These are phyloP conservation scores for Russula brevipes DNA, from an alignment of 768 basidiomycete species.

Conservation along the genomic window DNA sequence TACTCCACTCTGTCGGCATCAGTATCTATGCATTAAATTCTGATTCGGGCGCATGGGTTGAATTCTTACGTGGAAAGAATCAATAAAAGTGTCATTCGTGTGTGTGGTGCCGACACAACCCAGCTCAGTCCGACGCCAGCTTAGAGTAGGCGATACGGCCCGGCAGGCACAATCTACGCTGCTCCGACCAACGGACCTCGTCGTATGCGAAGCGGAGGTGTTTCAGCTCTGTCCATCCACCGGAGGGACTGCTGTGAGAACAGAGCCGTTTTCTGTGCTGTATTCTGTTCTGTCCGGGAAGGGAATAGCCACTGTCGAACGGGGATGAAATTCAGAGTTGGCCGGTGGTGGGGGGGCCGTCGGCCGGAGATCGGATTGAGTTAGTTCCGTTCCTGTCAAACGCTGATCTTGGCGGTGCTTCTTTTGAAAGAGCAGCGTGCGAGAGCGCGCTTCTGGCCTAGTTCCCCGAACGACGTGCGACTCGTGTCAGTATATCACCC, in stretches of 20 bases:
- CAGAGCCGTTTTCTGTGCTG: no score
- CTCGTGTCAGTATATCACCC: conserved; percentile 23
- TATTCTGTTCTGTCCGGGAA: no score
- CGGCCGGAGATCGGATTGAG: conserved; percentile 11
- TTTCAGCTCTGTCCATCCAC: background rate
- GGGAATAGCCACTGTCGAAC: background rate
- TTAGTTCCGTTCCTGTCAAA: conserved; percentile 25
- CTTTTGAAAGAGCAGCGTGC: conserved; percentile 20
- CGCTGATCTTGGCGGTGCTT: conserved; percentile 19
- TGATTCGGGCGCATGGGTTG: background rate
- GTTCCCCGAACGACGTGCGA: conserved; percentile 20
- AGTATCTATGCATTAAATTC: background rate
- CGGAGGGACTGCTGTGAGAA: no score
- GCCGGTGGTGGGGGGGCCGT: background rate
- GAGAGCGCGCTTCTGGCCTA: conserved; percentile 20
- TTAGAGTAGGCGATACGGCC: background rate
- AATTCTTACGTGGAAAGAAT: conserved; percentile 9
- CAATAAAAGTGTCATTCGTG: background rate
- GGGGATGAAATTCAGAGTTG: background rate
- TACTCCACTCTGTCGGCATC: background rate
- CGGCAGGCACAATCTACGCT: background rate
- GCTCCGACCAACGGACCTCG: background rate
- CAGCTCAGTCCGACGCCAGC: background rate
- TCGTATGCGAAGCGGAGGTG: background rate
- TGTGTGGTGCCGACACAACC: no score